Base-by-base conservation (phyloP, 2,329 filamentous ascomycete species). In the Fusarium penzigii region DNA sequence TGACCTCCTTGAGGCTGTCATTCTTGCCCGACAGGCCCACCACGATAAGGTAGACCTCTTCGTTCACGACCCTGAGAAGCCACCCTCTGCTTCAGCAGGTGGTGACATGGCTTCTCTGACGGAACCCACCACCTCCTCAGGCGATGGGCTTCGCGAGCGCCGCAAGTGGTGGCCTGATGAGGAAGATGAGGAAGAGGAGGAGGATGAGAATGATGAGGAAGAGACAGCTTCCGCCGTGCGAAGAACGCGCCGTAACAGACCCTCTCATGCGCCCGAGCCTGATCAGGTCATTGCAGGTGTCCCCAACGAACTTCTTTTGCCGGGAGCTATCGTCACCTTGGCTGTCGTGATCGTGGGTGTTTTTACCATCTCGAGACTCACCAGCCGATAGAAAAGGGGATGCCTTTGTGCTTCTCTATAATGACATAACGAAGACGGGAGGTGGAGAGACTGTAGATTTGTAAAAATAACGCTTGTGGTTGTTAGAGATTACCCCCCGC, bases 41-140 rank as follows among this genome's bases (percentile, higher is more conserved):
- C 86, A 85, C 42, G 94, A 97, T 63, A 99, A 99, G 80, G 94
- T 99, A 17, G 94, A 99, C 66, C 81, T 99, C 14, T 97, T 96
- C 65, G 92, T 97, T 12, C 94, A 99, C 70, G 89, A 99, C 65
- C 92, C 93, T 1, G 85, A 92, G 57, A 88, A 94, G 74, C 86
- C 93, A n/a, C 89, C 92, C 10, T 36, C 32, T 0, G 81, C 92
- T n/a, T 77, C 85, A 10, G 77, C 82, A 2, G 80, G 78, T 20
- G 66, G 71, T 17, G 72, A 75, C 3, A 73, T 78, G 20, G 65
- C 74, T 1, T 62, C 68, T 2, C 60, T 75, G 11, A 65, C 72
- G 38, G 81, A 78, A 1, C 81, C 80, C 14, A 75, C 78, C 20
- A 68, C 73, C 9, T 81, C 79, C 20, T 77, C 77, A 6, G 72